Conservation (phyloP, 768 basidiomycete genomes). For the Ramaria rubella region DNA sequence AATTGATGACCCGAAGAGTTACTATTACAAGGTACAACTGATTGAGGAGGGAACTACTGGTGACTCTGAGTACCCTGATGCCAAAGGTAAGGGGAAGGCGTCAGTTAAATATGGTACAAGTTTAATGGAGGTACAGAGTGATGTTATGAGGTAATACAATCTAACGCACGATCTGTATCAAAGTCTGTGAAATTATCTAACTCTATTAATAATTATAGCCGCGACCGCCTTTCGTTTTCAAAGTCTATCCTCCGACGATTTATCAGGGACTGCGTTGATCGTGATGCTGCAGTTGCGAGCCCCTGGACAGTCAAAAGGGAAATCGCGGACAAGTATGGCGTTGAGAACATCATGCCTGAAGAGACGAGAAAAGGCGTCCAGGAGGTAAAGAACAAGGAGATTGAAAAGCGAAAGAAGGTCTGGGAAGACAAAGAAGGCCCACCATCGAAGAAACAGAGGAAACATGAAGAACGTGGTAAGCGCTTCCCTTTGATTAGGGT, state of each 20-base stretch:
- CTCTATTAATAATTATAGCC: no score
- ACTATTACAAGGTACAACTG: slow-evolving; percentile 85
- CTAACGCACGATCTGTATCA: no score
- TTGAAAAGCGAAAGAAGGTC: slow-evolving; percentile 87
- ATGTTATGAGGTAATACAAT: slow-evolving; percentile 81
- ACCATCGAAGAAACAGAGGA: slow-evolving; percentile 76
- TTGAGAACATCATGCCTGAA: slow-evolving; percentile 81
- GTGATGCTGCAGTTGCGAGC: slow-evolving; percentile 86
- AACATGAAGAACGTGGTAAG: slow-evolving; percentile 48
- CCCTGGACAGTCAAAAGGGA: slow-evolving; percentile 92
- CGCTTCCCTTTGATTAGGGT: slow-evolving; percentile 3
- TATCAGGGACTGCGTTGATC: slow-evolving; percentile 90
- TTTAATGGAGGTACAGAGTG: slow-evolving; percentile 76
- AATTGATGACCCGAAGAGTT: slow-evolving; percentile 73
- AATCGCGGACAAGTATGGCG: slow-evolving; percentile 80
- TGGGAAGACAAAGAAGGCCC: slow-evolving; percentile 87
- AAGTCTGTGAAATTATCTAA: no score
- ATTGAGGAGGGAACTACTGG: slow-evolving; percentile 67
- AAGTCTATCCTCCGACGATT: slow-evolving; percentile 96
- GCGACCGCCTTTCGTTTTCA: slow-evolving; percentile 92
- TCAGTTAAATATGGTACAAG: slow-evolving; percentile 60
- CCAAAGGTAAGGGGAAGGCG: not conserved
- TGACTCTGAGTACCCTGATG: slow-evolving; percentile 3
- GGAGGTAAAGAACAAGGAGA: slow-evolving; percentile 76
- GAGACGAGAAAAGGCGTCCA: slow-evolving; percentile 75